phyloP scores from a whole-genome alignment of 2,329 filamentous ascomycete species.

The Arthroderma sp. region DNA sequence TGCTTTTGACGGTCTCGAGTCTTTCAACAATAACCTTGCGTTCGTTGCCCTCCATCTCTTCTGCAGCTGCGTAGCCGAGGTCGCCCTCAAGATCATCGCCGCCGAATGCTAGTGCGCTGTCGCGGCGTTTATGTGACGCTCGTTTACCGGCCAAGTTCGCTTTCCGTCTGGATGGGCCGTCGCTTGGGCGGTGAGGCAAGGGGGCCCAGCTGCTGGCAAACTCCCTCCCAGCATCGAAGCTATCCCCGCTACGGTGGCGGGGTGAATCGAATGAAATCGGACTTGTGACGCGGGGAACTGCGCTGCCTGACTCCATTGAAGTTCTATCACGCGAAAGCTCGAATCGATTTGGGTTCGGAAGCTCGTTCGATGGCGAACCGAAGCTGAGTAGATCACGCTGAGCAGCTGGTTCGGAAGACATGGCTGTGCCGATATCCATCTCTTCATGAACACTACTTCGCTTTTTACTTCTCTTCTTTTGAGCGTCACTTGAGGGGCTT shows the following conservation, averaged over 20 bases:
- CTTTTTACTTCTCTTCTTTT: conserved; percentile 46
- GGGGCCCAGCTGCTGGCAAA: conserved; percentile 26
- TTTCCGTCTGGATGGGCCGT: conserved; percentile 15
- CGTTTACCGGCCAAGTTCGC: conserved; percentile 8
- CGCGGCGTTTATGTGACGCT: conserved; percentile 16
- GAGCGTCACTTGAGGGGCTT: conserved; percentile 70
- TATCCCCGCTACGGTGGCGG: conserved; percentile 20
- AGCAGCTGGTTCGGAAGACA: conserved; percentile 39
- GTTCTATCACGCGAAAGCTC: conserved; percentile 43
- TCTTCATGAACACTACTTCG: conserved; percentile 52
- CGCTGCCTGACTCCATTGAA: conserved; percentile 23
- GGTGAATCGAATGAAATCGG: conserved; percentile 23
- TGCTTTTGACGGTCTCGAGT: conserved; percentile 86
- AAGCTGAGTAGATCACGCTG: conserved; percentile 58
- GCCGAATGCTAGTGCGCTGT: conserved; percentile 38
- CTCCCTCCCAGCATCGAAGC: conserved; percentile 20
- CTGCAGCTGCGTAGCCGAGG: conserved; percentile 83
- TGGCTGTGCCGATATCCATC: conserved; percentile 73
- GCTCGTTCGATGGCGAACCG: conserved; percentile 41
- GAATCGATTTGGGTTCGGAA: conserved; percentile 65
- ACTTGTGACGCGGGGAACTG: conserved; percentile 19
- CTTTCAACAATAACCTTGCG: conserved; percentile 95
- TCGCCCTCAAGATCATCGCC: conserved; percentile 80
- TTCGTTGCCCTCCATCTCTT: conserved; percentile 81
- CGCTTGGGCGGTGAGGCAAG: conserved; percentile 22